phyloP scores from a whole-genome alignment of 139 green algal genomes.

The Trebouxia sp. region DNA sequence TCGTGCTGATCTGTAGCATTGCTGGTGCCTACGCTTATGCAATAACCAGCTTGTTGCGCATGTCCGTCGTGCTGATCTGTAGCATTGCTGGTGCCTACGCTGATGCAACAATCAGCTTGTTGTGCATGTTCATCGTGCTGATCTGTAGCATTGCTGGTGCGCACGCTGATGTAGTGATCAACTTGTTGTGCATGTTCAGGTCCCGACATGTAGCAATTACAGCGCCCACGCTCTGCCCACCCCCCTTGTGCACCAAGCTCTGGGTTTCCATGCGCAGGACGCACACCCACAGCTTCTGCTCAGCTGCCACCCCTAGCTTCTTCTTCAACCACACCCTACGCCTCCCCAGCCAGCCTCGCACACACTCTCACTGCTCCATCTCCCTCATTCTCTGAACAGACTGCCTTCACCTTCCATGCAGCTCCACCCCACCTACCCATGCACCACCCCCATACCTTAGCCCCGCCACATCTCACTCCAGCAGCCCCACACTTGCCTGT shows the following conservation, averaged over 20 bases:
- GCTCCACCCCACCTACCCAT: not conserved
- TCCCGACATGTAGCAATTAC: slow-evolving; percentile 27
- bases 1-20: not conserved
- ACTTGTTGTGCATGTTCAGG: slow-evolving; percentile 29
- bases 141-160: not conserved
- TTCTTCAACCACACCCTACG: not conserved
- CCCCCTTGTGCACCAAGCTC: slow-evolving; percentile 8
- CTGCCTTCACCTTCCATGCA: not conserved
- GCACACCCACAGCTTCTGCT: not conserved
- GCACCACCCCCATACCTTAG: not conserved
- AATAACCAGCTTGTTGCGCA: no score
- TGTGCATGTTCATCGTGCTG: no score
- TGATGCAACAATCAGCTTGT: not conserved
- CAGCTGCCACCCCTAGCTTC: not conserved
- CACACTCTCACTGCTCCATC: slow-evolving; percentile 18
- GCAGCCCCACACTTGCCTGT: not conserved
- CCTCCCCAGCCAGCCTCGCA: not conserved
- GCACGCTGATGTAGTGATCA: not conserved
- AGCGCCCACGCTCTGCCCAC: slow-evolving; percentile 22
- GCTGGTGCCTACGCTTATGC: not conserved
- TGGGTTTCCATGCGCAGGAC: slow-evolving; percentile 22
- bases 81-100: not conserved
- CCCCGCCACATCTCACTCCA: not conserved
- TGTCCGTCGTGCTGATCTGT: no score
- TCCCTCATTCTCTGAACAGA: slow-evolving; percentile 23